These are phyloP conservation scores for Peronosclerospora sorghi DNA, from an alignment of 352 stramenopile species.

Conservation along the genomic window DNA sequence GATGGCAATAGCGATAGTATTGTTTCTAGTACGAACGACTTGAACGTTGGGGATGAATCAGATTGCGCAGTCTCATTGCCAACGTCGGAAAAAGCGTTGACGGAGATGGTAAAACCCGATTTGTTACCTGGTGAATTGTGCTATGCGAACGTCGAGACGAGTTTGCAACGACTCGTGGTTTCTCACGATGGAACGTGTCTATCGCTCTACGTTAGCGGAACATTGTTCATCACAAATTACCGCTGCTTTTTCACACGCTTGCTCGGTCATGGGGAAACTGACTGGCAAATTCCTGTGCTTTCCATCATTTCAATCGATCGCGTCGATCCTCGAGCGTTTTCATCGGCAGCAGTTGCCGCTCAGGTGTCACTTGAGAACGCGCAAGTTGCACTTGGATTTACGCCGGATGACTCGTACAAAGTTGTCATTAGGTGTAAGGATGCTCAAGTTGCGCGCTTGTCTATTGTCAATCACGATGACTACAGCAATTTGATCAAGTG, in stretches of 20 bases:
- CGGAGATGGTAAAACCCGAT: constrained; percentile 10
- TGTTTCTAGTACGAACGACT: constrained; percentile 3
- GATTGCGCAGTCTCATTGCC: background rate
- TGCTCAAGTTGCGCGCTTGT: constrained; percentile 50
- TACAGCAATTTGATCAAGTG: constrained; percentile 74
- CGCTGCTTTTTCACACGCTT: constrained; percentile 65
- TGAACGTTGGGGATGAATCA: constrained; percentile 3
- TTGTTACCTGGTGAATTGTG: constrained; percentile 70
- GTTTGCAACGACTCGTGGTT: constrained; percentile 45
- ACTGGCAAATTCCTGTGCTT: constrained; percentile 70
- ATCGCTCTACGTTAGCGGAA: constrained; percentile 59
- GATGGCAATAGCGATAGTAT: constrained; percentile 2
- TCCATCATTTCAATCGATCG: constrained; percentile 62
- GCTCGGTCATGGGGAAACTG: constrained; percentile 35
- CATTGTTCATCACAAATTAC: constrained; percentile 79
- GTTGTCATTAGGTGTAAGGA: constrained; percentile 78
- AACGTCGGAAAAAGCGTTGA: constrained; percentile 4
- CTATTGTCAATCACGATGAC: constrained; percentile 57
- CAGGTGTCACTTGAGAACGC: constrained; percentile 36
- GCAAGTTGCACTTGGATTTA: constrained; percentile 50
- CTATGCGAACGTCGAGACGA: constrained; percentile 70
- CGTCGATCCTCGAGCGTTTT: constrained; percentile 25
- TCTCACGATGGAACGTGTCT: constrained; percentile 57
- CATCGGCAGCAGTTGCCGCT: constrained; percentile 11
- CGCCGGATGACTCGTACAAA: constrained; percentile 40